Evolutionary conservation across 2,329 filamentous ascomycete species (phyloP).

Genomic region (Pseudocercospora eumusae): DNA sequence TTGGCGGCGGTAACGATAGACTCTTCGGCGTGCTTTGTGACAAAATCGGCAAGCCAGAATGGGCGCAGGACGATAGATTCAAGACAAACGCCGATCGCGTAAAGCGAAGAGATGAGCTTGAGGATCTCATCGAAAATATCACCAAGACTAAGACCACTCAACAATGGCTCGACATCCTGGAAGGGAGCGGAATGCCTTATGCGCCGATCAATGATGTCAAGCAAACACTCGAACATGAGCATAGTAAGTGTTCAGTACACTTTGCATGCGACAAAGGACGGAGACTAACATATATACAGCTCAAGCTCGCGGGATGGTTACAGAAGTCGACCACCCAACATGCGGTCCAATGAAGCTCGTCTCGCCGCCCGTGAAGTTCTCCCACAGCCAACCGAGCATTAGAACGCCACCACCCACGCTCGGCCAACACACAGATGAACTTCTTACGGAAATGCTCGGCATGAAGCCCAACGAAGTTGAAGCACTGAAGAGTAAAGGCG

Average conservation of each 20-base stretch:
- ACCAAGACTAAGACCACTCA: conserved; percentile 76
- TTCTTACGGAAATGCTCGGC: conserved; percentile 66
- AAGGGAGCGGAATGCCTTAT: conserved; percentile 92
- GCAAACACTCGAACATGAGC: conserved; percentile 76
- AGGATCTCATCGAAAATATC: conserved; percentile 73
- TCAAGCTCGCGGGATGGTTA: conserved; percentile 80
- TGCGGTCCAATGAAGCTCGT: conserved; percentile 89
- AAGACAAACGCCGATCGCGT: conserved; percentile 62
- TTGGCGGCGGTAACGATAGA: conserved; percentile 65
- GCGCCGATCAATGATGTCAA: conserved; percentile 93
- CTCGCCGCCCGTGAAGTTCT: conserved; percentile 94
- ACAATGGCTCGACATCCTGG: conserved; percentile 83
- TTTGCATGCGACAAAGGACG: neutral
- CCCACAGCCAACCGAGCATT: conserved; percentile 74
- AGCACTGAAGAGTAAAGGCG: conserved; percentile 64
- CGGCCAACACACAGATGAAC: conserved; percentile 82
- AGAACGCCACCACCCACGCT: conserved; percentile 78
- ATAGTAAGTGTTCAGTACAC: conserved; percentile 58
- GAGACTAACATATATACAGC: conserved; percentile 44
- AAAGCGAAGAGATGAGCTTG: conserved; percentile 72
- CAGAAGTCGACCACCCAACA: conserved; percentile 76
- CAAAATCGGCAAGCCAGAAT: conserved; percentile 59
- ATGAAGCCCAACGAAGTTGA: conserved; percentile 61
- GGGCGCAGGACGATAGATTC: conserved; percentile 59
- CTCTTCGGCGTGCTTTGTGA: conserved; percentile 63